Conservation (phyloP, 495 filamentous ascomycete genomes). For the Trichoderma virens region DNA sequence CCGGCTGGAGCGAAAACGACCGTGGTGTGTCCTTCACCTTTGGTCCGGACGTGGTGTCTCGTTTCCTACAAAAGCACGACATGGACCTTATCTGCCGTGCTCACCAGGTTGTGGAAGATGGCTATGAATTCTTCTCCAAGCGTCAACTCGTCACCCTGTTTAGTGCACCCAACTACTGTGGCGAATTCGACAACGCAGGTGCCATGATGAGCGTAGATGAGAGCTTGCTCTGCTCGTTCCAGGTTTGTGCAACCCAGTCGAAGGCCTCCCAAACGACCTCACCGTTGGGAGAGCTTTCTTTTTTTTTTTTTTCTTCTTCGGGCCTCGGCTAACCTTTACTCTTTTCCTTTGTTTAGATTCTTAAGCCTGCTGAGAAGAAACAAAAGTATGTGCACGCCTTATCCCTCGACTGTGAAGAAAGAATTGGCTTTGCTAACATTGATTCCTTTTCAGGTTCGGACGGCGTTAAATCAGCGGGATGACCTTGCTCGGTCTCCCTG, state of each 20-base stretch:
- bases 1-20: slow-evolving; percentile 99
- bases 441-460: slow-evolving; percentile 91
- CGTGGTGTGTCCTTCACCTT: slow-evolving; percentile 98
- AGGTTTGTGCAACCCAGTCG: slow-evolving; percentile 53
- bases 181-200: slow-evolving; percentile 98
- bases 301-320: not conserved
- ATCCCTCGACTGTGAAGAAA: slow-evolving; percentile 68
- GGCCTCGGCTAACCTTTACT: slow-evolving; percentile 19
- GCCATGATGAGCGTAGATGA: slow-evolving; percentile 99
- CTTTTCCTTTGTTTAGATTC: slow-evolving; percentile 55
- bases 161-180: slow-evolving; percentile 98
- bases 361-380: slow-evolving; percentile 99
- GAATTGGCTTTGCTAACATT: slow-evolving; percentile 68
- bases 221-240: slow-evolving; percentile 96
- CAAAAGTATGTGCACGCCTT: slow-evolving; percentile 90
- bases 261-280: not conserved
- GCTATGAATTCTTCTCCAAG: slow-evolving; percentile 99
- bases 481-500: not conserved
- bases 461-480: slow-evolving; percentile 32
- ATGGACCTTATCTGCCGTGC: slow-evolving; percentile 99
- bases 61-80: slow-evolving; percentile 98
- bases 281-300: too few relatives aligned
- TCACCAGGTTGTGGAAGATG: slow-evolving; percentile 98
- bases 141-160: slow-evolving; percentile 95
- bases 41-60: slow-evolving; percentile 95